phyloP scores from a whole-genome alignment of 2,329 filamentous ascomycete species.

The Phialophora expanda region DNA sequence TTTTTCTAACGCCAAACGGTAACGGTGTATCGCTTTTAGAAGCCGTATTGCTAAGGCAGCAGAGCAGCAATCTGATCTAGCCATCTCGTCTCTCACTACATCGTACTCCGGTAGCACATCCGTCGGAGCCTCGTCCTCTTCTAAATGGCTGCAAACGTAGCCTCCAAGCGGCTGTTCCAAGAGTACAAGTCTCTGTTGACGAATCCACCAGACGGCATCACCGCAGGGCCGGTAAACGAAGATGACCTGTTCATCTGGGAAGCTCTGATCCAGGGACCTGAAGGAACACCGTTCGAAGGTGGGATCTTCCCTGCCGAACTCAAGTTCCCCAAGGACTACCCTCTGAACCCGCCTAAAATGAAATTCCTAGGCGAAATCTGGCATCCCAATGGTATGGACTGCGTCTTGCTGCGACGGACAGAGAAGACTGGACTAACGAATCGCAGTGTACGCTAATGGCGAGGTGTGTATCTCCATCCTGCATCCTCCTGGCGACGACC shows the following conservation, averaged over 20 bases:
- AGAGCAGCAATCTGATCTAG: not conserved
- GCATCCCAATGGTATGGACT: slow-evolving; percentile 82
- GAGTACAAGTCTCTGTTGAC: slow-evolving; percentile 95
- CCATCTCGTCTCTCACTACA: not conserved
- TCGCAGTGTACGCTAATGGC: slow-evolving; percentile 82
- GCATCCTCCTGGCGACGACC: slow-evolving; percentile 93
- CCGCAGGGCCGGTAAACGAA: slow-evolving; percentile 87
- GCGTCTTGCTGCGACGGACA: not conserved
- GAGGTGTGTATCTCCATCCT: slow-evolving; percentile 98
- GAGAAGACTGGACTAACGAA: slow-evolving; percentile 1
- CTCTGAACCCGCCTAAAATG: slow-evolving; percentile 95
- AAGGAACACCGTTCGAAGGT: slow-evolving; percentile 94
- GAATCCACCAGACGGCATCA: slow-evolving; percentile 97
- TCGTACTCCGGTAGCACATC: not conserved
- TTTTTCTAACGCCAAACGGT: not conserved
- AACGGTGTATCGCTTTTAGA: not conserved
- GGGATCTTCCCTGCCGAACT: slow-evolving; percentile 95
- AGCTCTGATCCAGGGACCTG: slow-evolving; percentile 91
- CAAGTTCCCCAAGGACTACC: slow-evolving; percentile 94
- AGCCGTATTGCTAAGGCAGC: not conserved
- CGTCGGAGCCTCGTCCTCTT: not conserved
- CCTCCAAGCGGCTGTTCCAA: slow-evolving; percentile 81
- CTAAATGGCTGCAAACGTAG: slow-evolving; percentile 57
- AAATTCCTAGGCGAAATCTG: slow-evolving; percentile 92
- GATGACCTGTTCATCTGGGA: slow-evolving; percentile 98